A percentile compares a stretch with the other conserved stretches of the same genome.
phyloP scores from a whole-genome alignment of 345 rosid species.

The Corymbia maculata region DNA sequence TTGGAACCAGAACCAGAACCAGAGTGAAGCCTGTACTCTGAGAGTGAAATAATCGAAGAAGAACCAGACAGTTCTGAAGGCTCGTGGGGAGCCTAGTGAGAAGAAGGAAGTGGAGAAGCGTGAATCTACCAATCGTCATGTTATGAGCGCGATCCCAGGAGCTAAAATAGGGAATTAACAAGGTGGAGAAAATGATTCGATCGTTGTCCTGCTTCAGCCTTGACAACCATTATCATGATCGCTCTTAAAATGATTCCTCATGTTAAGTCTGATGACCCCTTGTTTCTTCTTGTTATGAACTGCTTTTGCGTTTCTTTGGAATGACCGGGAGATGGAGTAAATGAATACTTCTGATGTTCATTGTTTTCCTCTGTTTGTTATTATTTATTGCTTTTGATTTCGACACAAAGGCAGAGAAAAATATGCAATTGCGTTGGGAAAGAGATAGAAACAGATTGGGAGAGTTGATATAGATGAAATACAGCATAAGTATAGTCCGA shows the following conservation, averaged over 20 bases:
- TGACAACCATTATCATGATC: rapidly evolving
- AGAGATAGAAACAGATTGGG: too few relatives aligned
- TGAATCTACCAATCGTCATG: neutral
- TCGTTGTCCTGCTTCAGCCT: neutral
- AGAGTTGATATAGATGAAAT: too few relatives aligned
- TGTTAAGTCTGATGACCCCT: neutral
- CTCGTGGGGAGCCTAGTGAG: neutral
- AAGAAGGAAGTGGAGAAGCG: neutral
- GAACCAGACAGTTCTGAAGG: neutral
- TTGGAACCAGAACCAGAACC: too few relatives aligned
- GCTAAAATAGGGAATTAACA: neutral
- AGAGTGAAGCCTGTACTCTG: neutral
- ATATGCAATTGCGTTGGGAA: neutral
- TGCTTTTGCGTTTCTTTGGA: neutral
- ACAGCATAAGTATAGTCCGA: too few relatives aligned
- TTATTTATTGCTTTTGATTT: neutral
- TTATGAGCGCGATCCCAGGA: neutral
- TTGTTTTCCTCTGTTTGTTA: neutral
- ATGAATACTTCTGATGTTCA: neutral
- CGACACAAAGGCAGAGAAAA: neutral
- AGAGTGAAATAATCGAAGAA: neutral
- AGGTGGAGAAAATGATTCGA: neutral
- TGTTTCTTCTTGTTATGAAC: neutral
- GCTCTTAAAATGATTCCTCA: too few relatives aligned
- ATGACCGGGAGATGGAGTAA: neutral